These are phyloP conservation scores for Penicillium herquei DNA, from an alignment of 495 filamentous ascomycete genomes.

Conservation along the genomic window DNA sequence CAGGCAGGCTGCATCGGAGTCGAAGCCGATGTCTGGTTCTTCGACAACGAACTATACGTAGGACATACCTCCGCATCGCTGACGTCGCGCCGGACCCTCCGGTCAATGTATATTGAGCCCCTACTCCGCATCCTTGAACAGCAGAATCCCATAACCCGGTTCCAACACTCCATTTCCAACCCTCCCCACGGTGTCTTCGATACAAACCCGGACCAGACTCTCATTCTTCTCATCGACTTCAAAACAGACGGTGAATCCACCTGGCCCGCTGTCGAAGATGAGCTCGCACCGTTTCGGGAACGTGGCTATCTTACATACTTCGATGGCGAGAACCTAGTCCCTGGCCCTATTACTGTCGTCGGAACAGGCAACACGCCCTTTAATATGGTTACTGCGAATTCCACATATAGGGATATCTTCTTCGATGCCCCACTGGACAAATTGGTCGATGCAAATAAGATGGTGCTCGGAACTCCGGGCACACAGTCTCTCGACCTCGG, in stretches of 20 bases:
- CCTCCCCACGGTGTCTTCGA: conserved; percentile 43
- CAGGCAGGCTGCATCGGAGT: conserved; percentile 65
- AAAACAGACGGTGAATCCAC: conserved; percentile 56
- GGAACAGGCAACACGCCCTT: conserved; percentile 80
- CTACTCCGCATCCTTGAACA: conserved; percentile 49
- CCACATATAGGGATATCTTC: conserved; percentile 57
- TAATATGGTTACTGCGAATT: conserved; percentile 49
- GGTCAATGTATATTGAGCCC: conserved; percentile 56
- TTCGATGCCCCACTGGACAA: conserved; percentile 59
- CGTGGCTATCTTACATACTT: conserved; percentile 61
- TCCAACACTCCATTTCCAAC: conserved; percentile 22
- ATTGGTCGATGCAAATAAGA: conserved; percentile 24
- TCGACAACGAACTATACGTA: conserved; percentile 64
- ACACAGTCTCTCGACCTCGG: conserved; percentile 13
- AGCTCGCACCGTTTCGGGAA: conserved; percentile 64
- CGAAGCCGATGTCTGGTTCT: conserved; percentile 88
- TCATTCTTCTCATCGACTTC: conserved; percentile 71
- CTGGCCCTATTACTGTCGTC: conserved; percentile 70
- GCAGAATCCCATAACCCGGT: conserved; percentile 43
- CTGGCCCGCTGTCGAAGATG: conserved; percentile 53
- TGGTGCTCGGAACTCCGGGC: not conserved
- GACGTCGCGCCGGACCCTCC: conserved; percentile 48
- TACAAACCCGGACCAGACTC: conserved; percentile 54
- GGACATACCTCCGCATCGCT: conserved; percentile 52
- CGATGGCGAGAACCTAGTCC: conserved; percentile 44